A percentile compares a stretch with the other conserved stretches of the same genome.
Conservation (phyloP, 2,329 filamentous ascomycete species). For the Pyrenophora seminiperda region DNA sequence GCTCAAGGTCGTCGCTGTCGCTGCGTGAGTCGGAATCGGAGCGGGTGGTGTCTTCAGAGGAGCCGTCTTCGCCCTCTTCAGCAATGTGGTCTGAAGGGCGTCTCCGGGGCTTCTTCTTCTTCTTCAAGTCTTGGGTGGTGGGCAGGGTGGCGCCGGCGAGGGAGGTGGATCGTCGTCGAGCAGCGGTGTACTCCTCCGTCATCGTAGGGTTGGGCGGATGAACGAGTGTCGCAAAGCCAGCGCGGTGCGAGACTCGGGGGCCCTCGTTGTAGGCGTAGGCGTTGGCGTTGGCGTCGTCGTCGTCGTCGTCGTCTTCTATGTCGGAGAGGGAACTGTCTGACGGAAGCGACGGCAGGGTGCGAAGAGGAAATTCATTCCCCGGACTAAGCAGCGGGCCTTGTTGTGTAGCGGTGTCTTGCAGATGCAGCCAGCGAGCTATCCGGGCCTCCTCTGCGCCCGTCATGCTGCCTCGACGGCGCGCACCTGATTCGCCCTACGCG, state of each 20-base stretch:
- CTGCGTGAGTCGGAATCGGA: slow-evolving; percentile 44
- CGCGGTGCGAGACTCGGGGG: slow-evolving; percentile 15
- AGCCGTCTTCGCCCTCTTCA: slow-evolving; percentile 39
- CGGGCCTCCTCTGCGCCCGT: slow-evolving; percentile 25
- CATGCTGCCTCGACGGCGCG: slow-evolving; percentile 20
- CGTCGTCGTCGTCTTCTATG: slow-evolving; percentile 26
- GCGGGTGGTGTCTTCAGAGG: slow-evolving; percentile 32
- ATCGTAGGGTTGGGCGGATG: slow-evolving; percentile 41
- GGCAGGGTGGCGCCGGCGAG: slow-evolving; percentile 37
- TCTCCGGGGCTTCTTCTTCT: slow-evolving; percentile 28
- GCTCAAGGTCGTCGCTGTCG: slow-evolving; percentile 59
- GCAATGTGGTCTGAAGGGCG: slow-evolving; percentile 41
- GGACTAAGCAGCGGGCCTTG: slow-evolving; percentile 39
- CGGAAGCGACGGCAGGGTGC: slow-evolving; percentile 43
- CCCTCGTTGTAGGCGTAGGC: slow-evolving; percentile 22
- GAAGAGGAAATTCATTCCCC: slow-evolving; percentile 46
- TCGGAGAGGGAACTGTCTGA: slow-evolving; percentile 37
- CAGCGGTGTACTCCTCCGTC: slow-evolving; percentile 36
- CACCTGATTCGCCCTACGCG: slow-evolving; percentile 26
- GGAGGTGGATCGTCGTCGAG: slow-evolving; percentile 44
- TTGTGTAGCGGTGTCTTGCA: slow-evolving; percentile 32
- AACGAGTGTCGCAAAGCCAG: slow-evolving; percentile 35
- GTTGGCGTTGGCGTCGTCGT: too few species aligned
- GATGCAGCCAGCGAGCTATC: slow-evolving; percentile 41
- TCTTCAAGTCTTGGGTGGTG: slow-evolving; percentile 26